Evolutionary conservation across 169 alveolate species (phyloP).

Genomic region (Perkinsus marinus): DNA sequence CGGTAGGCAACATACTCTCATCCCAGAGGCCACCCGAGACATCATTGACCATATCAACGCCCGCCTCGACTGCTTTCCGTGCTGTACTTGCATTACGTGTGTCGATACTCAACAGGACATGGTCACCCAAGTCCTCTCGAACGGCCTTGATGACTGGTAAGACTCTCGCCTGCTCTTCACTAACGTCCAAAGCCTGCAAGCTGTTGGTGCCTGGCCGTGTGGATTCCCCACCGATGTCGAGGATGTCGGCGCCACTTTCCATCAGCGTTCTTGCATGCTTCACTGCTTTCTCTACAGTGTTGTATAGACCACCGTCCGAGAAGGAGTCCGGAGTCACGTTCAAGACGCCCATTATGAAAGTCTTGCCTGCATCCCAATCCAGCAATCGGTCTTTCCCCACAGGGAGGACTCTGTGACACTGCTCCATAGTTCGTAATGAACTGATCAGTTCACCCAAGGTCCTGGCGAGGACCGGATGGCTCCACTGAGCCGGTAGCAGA

Average conservation of each 20-base stretch:
- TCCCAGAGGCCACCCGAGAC: constrained; percentile 9
- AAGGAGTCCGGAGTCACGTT: constrained; percentile 32
- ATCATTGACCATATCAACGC: constrained; percentile 18
- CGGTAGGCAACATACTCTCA: neutral
- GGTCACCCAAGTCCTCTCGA: neutral
- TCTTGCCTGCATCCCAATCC: neutral
- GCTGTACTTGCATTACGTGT: constrained; percentile 12
- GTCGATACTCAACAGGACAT: constrained; percentile 6
- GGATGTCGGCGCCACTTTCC: constrained; percentile 9
- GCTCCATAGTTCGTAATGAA: neutral
- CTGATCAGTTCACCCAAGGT: neutral
- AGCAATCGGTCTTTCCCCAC: neutral
- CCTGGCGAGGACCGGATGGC: constrained; percentile 13
- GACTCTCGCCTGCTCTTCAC: constrained; percentile 6
- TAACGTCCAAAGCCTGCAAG: neutral
- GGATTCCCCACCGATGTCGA: constrained; percentile 25
- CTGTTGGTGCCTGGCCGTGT: constrained; percentile 2
- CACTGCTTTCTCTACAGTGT: constrained; percentile 8
- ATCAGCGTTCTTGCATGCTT: neutral
- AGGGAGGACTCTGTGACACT: constrained; percentile 3
- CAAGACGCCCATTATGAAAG: constrained; percentile 20
- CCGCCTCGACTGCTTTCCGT: constrained; percentile 1
- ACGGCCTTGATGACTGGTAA: constrained; percentile 4
- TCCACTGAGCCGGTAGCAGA: constrained; percentile 9
- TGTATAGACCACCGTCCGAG: constrained; percentile 9